Conservation (phyloP, 202 grass and related monocot genomes). For the Musa balbisiana region DNA sequence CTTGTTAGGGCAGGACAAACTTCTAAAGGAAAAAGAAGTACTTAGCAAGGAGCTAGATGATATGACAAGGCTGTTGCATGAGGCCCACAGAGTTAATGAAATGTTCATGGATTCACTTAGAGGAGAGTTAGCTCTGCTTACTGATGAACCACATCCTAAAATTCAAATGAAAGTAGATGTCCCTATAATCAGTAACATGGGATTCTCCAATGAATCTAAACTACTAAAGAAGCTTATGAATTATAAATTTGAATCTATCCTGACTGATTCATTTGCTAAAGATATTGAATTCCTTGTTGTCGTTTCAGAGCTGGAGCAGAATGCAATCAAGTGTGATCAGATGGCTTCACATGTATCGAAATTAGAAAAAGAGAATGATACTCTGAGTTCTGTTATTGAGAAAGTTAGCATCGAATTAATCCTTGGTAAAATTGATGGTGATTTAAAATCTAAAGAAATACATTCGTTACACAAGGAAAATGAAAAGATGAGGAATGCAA, state of each 20-base stretch:
- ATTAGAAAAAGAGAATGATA: constrained; percentile 35
- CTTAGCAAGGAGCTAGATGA: constrained; percentile 22
- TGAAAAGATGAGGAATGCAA: constrained; percentile 28
- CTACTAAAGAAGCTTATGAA: constrained; percentile 30
- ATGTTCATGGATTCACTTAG: constrained; percentile 44
- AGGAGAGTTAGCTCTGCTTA: constrained; percentile 31
- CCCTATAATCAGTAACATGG: constrained; percentile 19
- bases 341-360: constrained; percentile 15
- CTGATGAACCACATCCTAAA: background rate
- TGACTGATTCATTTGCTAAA: constrained; percentile 33
- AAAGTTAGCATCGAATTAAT: constrained; percentile 41
- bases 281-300: constrained; percentile 54
- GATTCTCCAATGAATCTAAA: constrained; percentile 34
- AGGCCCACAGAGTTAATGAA: constrained; percentile 18
- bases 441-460: constrained; percentile 36
- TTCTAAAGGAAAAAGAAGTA: constrained; percentile 33
- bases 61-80: background rate
- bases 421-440: constrained; percentile 40
- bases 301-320: constrained; percentile 33
- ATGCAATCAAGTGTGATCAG: constrained; percentile 5
- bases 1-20: constrained; percentile 49
- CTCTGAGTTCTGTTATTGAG: constrained; percentile 35
- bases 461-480: constrained; percentile 46
- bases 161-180: constrained; percentile 28
- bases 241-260: constrained; percentile 37